A percentile compares a stretch with the other conserved stretches of the same genome.
Conservation (phyloP, 129 eudicot species). For the Flaveria linearis region DNA sequence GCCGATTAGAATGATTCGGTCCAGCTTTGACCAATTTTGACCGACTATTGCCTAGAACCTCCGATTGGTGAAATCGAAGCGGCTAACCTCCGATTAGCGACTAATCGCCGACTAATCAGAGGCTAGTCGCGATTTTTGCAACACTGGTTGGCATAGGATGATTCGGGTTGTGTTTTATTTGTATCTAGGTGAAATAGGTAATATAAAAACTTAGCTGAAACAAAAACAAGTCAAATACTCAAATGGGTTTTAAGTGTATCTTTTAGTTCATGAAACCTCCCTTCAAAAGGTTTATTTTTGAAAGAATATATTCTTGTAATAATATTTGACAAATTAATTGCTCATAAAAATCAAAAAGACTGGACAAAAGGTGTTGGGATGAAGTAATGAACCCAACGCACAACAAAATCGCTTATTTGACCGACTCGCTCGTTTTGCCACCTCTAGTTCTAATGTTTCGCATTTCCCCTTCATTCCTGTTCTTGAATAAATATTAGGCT, state of each 20-base stretch:
- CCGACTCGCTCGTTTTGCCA: neutral
- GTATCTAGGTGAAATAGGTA: neutral
- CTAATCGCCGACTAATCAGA: too few relatives aligned
- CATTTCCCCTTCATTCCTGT: neutral
- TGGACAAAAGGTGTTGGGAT: neutral
- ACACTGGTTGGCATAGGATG: neutral
- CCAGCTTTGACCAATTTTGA: too few relatives aligned
- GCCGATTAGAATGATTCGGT: too few relatives aligned
- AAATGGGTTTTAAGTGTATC: conserved; percentile 5
- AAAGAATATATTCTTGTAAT: neutral
- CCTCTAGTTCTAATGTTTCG: neutral
- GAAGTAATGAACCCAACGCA: neutral
- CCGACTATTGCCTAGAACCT: too few relatives aligned
- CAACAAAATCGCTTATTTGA: neutral
- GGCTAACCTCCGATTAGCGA: too few relatives aligned
- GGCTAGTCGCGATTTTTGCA: too few relatives aligned
- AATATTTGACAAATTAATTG: neutral
- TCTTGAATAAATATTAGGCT: conserved; percentile 3
- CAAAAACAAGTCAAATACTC: neutral
- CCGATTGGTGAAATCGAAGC: too few relatives aligned
- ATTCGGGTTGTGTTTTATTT: neutral
- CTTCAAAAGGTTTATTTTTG: neutral
- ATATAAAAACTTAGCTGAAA: neutral
- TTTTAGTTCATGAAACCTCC: neutral
- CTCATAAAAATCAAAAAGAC: neutral